Conservation (phyloP, 345 rosid species). For the Erysimum cheiranthoides region DNA sequence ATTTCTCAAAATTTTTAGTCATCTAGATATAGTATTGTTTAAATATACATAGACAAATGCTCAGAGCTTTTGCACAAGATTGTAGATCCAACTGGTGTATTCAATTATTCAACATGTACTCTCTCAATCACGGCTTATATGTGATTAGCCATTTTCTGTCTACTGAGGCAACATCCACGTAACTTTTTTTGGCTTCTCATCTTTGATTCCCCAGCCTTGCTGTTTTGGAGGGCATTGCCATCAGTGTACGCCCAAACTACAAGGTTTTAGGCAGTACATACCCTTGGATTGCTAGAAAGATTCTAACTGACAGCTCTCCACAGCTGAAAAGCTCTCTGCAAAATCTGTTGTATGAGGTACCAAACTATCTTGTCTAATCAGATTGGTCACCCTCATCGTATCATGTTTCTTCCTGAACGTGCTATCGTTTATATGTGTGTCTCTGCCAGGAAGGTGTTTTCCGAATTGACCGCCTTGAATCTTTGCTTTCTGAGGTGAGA, state of each 20-base stretch:
- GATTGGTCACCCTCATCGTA: neutral
- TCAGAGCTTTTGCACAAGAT: conserved; percentile 26
- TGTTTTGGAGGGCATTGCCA: conserved; percentile 95
- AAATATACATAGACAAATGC: neutral
- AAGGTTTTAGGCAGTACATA: conserved; percentile 95
- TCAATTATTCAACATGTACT: conserved; percentile 11
- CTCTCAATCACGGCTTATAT: conserved; percentile 11
- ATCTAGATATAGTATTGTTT: neutral
- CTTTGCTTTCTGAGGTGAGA: conserved; percentile 80
- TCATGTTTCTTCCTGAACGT: conserved; percentile 36
- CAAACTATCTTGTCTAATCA: conserved; percentile 18
- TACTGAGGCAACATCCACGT: conserved; percentile 22
- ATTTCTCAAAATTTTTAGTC: conserved; percentile 15
- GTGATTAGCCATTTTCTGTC: conserved; percentile 13
- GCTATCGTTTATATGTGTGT: conserved; percentile 8
- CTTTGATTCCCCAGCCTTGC: conserved; percentile 66
- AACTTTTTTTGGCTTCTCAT: conserved; percentile 34
- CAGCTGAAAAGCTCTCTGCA: conserved; percentile 77
- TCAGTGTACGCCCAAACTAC: conserved; percentile 76
- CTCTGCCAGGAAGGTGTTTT: conserved; percentile 78
- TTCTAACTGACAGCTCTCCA: conserved; percentile 85
- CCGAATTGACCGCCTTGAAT: conserved; percentile 92
- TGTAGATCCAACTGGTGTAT: conserved; percentile 20
- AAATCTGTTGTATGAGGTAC: conserved; percentile 83
- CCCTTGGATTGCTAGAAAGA: conserved; percentile 98